Evolutionary conservation across 257 asterid genomes (phyloP).

Genomic region (Nicotiana knightiana): DNA sequence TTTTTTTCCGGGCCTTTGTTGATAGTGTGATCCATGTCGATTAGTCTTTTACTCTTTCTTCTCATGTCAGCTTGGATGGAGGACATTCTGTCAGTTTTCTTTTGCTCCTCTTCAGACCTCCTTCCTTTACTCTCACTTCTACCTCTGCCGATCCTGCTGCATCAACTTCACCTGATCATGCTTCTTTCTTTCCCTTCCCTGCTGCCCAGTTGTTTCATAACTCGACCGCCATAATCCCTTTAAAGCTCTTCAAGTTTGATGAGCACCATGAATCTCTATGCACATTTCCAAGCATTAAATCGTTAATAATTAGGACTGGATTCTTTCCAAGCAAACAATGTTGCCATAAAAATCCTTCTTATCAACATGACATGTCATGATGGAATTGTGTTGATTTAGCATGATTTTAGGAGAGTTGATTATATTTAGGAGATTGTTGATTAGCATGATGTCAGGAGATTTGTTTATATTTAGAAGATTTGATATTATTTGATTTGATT

Average conservation of each 20-base stretch:
- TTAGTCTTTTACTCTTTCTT: neutral
- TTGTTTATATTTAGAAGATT: too few species aligned
- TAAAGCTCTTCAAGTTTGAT: neutral
- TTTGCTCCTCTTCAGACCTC: too few species aligned
- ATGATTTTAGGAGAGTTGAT: too few species aligned
- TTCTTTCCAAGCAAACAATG: neutral
- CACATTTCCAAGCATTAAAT: neutral
- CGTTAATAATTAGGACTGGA: neutral
- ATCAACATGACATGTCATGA: neutral
- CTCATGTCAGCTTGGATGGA: too few species aligned
- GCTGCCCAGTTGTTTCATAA: neutral
- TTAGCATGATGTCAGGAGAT: too few species aligned
- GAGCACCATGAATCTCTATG: neutral
- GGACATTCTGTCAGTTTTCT: too few species aligned
- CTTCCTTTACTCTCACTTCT: neutral
- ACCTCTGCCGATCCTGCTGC: neutral
- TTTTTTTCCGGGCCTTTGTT: neutral
- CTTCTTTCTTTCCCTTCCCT: neutral
- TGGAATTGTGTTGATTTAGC: too few species aligned
- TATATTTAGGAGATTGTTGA: too few species aligned
- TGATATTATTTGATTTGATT: too few species aligned
- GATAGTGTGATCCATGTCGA: neutral
- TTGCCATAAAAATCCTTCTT: neutral
- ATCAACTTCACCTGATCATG: neutral
- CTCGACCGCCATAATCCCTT: neutral